Percentiles rank a stretch among this genome's conserved stretches.
Evolutionary conservation across 352 stramenopile species (phyloP).

Genomic region (Globisporangium yorkense): DNA sequence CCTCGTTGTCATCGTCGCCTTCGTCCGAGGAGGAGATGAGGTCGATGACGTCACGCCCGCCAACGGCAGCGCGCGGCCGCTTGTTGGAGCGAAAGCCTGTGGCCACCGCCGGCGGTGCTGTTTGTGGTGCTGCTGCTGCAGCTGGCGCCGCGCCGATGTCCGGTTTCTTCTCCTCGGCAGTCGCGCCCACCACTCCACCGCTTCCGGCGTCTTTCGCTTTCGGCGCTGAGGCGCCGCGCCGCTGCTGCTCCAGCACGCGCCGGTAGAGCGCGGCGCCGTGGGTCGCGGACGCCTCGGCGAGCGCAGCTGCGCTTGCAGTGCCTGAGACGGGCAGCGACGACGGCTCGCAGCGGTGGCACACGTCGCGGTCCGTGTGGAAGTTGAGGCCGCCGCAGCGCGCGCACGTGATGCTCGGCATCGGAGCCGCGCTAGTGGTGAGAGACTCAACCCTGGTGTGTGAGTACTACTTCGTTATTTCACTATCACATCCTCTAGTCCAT

Average conservation of each 20-base stretch:
- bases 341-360: constrained; percentile 13
- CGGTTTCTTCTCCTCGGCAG: background rate
- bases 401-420: constrained; percentile 12
- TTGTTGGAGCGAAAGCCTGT: background rate
- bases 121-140: background rate
- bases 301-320: background rate
- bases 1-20: background rate
- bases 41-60: constrained; percentile 20
- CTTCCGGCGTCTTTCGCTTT: background rate
- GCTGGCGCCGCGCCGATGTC: background rate
- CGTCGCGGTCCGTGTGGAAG: constrained; percentile 8
- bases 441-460: too few species aligned
- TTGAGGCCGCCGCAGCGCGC: constrained; percentile 14
- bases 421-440: too few species aligned
- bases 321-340: background rate
- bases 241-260: constrained; percentile 2
- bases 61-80: background rate
- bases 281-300: background rate
- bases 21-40: constrained; percentile 34
- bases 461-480: too few species aligned
- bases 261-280: background rate
- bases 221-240: background rate
- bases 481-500: too few species aligned
- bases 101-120: background rate
- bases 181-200: background rate